Evolutionary conservation across 805 yeast genomes (phyloP).

Genomic region (Candida sphagnicola): DNA sequence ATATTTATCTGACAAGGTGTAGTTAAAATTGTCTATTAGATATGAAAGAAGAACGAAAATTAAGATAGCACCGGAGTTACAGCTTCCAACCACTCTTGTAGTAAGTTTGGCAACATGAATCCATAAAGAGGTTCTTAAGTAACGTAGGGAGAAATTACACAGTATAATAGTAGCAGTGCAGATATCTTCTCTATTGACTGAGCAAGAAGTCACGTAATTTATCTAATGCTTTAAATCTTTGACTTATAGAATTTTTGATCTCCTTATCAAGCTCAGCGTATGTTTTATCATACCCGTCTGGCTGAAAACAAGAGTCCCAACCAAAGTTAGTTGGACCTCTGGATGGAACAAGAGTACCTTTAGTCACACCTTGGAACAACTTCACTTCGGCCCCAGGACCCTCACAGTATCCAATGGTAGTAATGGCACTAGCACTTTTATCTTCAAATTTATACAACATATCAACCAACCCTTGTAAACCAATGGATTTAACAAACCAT

Average conservation of each 20-base stretch:
- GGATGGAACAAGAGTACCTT: constrained; percentile 72
- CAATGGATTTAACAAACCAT: constrained; percentile 82
- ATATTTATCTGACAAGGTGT: no score
- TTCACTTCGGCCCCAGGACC: constrained; percentile 72
- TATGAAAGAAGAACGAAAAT: no score
- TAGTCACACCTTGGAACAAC: constrained; percentile 80
- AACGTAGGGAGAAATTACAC: no score
- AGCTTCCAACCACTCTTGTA: no score
- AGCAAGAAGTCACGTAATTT: constrained; percentile 58
- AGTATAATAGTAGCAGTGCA: no score
- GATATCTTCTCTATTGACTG: constrained; percentile 11
- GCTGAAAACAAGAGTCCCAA: constrained; percentile 91
- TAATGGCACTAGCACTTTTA: constrained; percentile 80
- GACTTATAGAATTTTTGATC: constrained; percentile 78
- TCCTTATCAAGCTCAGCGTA: constrained; percentile 86
- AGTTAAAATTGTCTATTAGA: no score
- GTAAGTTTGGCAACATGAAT: no score
- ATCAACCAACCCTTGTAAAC: constrained; percentile 71
- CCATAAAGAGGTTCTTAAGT: no score
- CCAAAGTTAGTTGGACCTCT: constrained; percentile 86
- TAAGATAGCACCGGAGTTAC: no score
- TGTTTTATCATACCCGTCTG: constrained; percentile 61
- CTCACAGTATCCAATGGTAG: constrained; percentile 88
- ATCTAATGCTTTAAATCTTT: constrained; percentile 78
- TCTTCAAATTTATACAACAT: constrained; percentile 79